Evolutionary conservation across 2,329 filamentous ascomycete species (phyloP).

Genomic region (Pseudofabraea citricarpa): DNA sequence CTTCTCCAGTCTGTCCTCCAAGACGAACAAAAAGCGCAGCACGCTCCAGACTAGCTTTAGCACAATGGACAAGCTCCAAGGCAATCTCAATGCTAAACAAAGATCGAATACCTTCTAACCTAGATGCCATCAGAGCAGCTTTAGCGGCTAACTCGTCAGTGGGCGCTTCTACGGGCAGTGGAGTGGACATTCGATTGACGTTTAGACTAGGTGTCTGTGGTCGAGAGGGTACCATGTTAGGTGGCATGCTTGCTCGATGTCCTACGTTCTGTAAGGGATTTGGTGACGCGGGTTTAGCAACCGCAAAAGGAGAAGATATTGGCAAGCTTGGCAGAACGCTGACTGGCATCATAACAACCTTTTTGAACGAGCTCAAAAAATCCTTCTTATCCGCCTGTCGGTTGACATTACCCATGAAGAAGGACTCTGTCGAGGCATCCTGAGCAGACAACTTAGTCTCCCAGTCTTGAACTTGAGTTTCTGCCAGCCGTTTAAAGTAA

Average conservation of each 20-base stretch:
- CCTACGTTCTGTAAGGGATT: constrained; percentile 15
- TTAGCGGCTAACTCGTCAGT: constrained; percentile 93
- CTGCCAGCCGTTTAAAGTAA: constrained; percentile 72
- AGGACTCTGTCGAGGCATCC: constrained; percentile 84
- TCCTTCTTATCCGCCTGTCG: constrained; percentile 94
- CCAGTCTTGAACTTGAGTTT: constrained; percentile 76
- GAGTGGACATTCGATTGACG: constrained; percentile 20
- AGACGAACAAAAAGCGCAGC: constrained; percentile 77
- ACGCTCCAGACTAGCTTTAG: constrained; percentile 82
- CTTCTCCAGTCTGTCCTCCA: constrained; percentile 73
- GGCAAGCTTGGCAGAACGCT: constrained; percentile 74
- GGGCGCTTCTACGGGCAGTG: constrained; percentile 60
- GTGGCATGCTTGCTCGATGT: constrained; percentile 23
- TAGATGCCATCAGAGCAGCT: constrained; percentile 93
- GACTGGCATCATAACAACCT: constrained; percentile 98
- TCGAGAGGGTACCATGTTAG: constrained; percentile 32
- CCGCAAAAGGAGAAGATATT: constrained; percentile 52
- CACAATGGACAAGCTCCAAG: constrained; percentile 79
- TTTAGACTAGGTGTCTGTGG: constrained; percentile 44
- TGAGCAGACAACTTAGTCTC: constrained; percentile 89
- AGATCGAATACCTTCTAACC: constrained; percentile 89
- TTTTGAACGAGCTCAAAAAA: constrained; percentile 93
- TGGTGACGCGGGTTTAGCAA: constrained; percentile 28
- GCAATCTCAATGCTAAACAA: constrained; percentile 97
- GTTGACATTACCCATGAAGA: constrained; percentile 94